phyloP scores from a whole-genome alignment of 2,329 filamentous ascomycete genomes.

The Simplicillium sp. region DNA sequence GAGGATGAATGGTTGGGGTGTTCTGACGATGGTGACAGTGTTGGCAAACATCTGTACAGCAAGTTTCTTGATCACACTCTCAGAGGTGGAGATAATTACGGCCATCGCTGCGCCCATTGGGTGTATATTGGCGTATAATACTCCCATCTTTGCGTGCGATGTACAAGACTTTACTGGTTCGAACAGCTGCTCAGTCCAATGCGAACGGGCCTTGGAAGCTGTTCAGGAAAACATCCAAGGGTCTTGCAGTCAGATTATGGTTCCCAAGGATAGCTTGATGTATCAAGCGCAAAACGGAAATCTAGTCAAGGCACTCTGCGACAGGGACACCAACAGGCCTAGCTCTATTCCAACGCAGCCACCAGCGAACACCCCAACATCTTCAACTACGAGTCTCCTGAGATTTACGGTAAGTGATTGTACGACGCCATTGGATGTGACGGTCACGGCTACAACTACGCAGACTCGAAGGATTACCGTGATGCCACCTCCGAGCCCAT shows the following conservation, averaged over 20 bases:
- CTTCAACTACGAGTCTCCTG: constrained; percentile 3
- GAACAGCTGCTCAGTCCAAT: constrained; percentile 26
- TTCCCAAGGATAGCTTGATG: constrained; percentile 21
- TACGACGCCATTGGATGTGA: background rate
- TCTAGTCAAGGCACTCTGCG: constrained; percentile 26
- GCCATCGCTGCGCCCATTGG: constrained; percentile 22
- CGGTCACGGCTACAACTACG: background rate
- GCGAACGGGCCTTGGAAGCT: constrained; percentile 18
- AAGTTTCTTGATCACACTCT: constrained; percentile 17
- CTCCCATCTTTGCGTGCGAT: constrained; percentile 26
- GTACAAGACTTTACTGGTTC: constrained; percentile 23
- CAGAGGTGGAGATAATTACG: constrained; percentile 30
- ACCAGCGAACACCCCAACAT: constrained; percentile 1
- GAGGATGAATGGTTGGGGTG: too few species aligned
- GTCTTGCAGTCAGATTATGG: constrained; percentile 15
- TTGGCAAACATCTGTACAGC: background rate
- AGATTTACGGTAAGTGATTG: background rate
- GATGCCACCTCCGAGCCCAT: too few species aligned
- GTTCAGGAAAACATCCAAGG: constrained; percentile 18
- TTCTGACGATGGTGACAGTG: too few species aligned
- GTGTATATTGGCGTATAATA: constrained; percentile 32
- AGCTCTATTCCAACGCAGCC: background rate
- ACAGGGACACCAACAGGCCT: constrained; percentile 6
- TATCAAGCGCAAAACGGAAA: constrained; percentile 24
- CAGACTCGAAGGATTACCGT: too few species aligned